These are phyloP conservation scores for Cardiospermum halicacabum DNA, from an alignment of 345 rosid species.

Conservation along the genomic window DNA sequence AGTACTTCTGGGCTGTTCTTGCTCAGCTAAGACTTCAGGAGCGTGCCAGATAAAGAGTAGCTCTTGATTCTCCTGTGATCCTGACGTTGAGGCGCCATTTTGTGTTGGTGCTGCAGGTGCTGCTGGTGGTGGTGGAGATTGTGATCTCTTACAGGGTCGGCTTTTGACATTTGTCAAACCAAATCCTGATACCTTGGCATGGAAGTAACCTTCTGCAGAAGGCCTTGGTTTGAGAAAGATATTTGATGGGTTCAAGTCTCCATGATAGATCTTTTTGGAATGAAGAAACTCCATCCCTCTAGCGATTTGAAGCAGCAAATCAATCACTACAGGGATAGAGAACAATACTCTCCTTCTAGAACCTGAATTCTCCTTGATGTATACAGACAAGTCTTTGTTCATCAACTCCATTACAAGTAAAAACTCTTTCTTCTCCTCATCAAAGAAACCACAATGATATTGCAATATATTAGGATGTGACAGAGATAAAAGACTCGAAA, in stretches of 20 bases:
- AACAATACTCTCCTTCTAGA: constrained; percentile 52
- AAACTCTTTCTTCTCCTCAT: constrained; percentile 73
- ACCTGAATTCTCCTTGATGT: constrained; percentile 68
- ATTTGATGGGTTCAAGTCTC: constrained; percentile 66
- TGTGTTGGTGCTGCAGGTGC: constrained; percentile 19
- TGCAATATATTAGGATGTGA: constrained; percentile 81
- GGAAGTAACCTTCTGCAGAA: constrained; percentile 61
- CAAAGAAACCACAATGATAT: constrained; percentile 66
- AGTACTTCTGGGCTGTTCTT: constrained; percentile 32
- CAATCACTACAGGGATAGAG: constrained; percentile 66
- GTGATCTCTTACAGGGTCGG: constrained; percentile 24
- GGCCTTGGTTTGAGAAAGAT: constrained; percentile 64
- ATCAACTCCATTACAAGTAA: constrained; percentile 74
- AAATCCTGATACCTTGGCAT: constrained; percentile 69
- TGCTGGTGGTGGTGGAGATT: neutral
- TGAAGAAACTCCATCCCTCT: constrained; percentile 95
- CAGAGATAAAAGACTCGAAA: constrained; percentile 56
- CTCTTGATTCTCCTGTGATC: constrained; percentile 17
- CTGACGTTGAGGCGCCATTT: constrained; percentile 2
- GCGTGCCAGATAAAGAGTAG: constrained; percentile 69
- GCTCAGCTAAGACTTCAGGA: constrained; percentile 72
- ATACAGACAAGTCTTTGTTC: constrained; percentile 61
- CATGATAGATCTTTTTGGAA: constrained; percentile 50
- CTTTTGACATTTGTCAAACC: constrained; percentile 38
- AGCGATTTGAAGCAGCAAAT: constrained; percentile 83